phyloP scores from a whole-genome alignment of 257 asterid species.

The Nicotiana undulata region DNA sequence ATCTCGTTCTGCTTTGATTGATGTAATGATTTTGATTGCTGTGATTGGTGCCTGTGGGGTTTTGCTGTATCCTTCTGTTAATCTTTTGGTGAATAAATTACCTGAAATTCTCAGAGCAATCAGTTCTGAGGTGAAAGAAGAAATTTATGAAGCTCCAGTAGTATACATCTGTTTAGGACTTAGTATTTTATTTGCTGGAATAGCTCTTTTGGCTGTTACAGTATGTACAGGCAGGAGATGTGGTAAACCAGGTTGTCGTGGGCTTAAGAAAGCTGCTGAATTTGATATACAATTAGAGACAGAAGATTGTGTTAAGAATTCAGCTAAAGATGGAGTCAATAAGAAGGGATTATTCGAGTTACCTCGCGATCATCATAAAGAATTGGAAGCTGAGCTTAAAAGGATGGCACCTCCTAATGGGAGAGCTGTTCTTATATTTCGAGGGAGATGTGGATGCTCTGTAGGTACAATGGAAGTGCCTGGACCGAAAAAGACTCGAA shows the following conservation, averaged over 20 bases:
- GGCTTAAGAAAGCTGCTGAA: conserved; percentile 79
- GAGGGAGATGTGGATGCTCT: conserved; percentile 90
- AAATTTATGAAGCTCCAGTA: conserved; percentile 57
- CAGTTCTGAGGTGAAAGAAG: conserved; percentile 48
- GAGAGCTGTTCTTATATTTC: conserved; percentile 77
- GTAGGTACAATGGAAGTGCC: conserved; percentile 88
- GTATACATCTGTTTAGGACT: conserved; percentile 80
- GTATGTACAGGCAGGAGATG: conserved; percentile 50
- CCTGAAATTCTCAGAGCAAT: conserved; percentile 45
- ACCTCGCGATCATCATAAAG: conserved; percentile 77
- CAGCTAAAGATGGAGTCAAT: conserved; percentile 28
- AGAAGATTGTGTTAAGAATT: conserved; percentile 56
- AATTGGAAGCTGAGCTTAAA: conserved; percentile 90
- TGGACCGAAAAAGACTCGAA: conserved; percentile 63
- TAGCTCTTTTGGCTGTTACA: conserved; percentile 51
- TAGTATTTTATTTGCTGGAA: conserved; percentile 45
- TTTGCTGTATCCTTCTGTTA: conserved; percentile 56
- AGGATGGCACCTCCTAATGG: conserved; percentile 94
- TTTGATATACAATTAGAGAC: conserved; percentile 89
- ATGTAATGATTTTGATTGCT: conserved; percentile 64
- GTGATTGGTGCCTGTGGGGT: conserved; percentile 66
- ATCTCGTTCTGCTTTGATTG: conserved; percentile 64
- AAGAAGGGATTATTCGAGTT: conserved; percentile 66
- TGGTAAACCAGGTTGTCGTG: conserved; percentile 68
- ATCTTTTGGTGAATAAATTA: conserved; percentile 24